Evolutionary conservation across 148 eudicot species (phyloP), one percentile per base, ranked within the genome.

Genomic region (Fagopyrum tataricum): DNA sequence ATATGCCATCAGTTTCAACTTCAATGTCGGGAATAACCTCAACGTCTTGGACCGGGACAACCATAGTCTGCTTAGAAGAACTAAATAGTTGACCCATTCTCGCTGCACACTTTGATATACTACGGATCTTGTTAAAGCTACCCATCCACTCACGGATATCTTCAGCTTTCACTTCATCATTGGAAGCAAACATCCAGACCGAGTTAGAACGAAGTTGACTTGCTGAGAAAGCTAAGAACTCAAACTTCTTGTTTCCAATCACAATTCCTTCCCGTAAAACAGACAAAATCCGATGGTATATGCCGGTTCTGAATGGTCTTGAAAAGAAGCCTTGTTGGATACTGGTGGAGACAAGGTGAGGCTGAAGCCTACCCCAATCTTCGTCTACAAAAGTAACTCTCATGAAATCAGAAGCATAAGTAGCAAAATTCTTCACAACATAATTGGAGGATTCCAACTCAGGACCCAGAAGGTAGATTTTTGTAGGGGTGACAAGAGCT

Each of bases 181-280:
- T 95, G 26, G 97, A 95, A 82, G 98, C 96, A 90, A 95, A 95
- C 98, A 95, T 95, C 98, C 98, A 95, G 3, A 95, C 96, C 0
- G 98, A 84, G 72, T 88, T 91, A 42, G 97, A 91, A 10, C 98
- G 90, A 48, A 95, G 89, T 67, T 95, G 98, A 81, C 98, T 95
- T 2, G 98, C 98, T 13, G 98, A 95, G 75, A 95, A 95, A 6
- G 98, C 96, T 67, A 95, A 74, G 74, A 95, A 95, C 46, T 91
- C 84, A 46, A 95, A 95, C 70, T 78, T 90, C 83, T 95, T 91
- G 44, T 74, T 76, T 64, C 98, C 98, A 15, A 95, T 88, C 70
- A 80, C 83, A 74, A 95, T 81, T 75, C 98, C 98, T 23, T 95
- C 92, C 55, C 74, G 79, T 37, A 95, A 91, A 79, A 95, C 62